Conservation (phyloP, 1,139 yeast genomes). For the Scheffersomyces segobiensis region DNA sequence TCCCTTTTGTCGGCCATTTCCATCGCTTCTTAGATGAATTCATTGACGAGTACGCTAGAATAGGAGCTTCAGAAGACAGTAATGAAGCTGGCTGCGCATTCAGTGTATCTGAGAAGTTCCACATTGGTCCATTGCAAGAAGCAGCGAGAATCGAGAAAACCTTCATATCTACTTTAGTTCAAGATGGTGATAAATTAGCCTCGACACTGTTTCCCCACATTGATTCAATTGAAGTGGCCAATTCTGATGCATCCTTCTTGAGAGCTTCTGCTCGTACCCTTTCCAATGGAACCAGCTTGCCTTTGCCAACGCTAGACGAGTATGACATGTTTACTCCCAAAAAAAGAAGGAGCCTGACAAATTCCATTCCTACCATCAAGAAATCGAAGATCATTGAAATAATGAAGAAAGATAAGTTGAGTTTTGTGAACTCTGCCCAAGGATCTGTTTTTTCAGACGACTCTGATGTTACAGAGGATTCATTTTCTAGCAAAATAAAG, state of each 20-base stretch:
- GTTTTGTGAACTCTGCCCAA: constrained; percentile 9
- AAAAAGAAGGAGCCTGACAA: background rate
- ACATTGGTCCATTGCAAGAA: background rate
- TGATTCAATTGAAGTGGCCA: background rate
- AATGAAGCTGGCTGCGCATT: background rate
- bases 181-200: background rate
- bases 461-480: constrained; percentile 13
- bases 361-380: constrained; percentile 7
- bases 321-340: background rate
- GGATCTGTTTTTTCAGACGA: constrained; percentile 12
- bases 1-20: background rate
- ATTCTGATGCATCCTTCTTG: background rate
- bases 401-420: constrained; percentile 6
- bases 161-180: background rate
- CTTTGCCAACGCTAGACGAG: background rate
- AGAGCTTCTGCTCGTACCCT: background rate
- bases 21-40: background rate
- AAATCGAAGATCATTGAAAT: constrained; percentile 10
- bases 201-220: background rate
- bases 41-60: background rate
- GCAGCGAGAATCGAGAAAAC: background rate
- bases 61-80: background rate
- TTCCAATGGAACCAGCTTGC: background rate
- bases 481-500: constrained; percentile 10
- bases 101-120: background rate